phyloP scores from a whole-genome alignment of 2,329 filamentous ascomycete genomes.

The Sarocladium strictum region DNA sequence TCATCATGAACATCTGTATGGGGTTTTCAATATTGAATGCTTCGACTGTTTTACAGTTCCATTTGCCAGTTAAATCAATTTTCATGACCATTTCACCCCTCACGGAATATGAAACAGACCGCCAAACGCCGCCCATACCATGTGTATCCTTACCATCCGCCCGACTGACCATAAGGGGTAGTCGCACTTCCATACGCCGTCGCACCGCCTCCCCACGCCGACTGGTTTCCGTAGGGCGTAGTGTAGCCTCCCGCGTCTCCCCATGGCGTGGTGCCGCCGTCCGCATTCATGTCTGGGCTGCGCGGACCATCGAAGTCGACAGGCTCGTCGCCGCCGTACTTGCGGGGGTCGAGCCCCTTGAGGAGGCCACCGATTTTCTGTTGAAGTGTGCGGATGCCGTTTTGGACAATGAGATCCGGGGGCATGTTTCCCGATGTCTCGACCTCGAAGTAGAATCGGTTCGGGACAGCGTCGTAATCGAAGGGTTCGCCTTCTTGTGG shows the following conservation, averaged over 20 bases:
- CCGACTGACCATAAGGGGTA: conserved; percentile 40
- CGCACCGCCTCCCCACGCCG: conserved; percentile 55
- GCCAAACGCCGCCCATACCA: conserved; percentile 11
- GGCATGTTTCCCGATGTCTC: conserved; percentile 84
- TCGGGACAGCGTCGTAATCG: conserved; percentile 81
- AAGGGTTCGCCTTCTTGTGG: conserved; percentile 79
- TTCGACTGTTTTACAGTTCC: conserved; percentile 12
- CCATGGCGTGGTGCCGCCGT: conserved; percentile 50
- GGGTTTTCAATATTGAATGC: conserved; percentile 7
- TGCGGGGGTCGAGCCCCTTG: conserved; percentile 41
- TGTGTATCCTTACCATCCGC: conserved; percentile 31
- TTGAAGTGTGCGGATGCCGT: conserved; percentile 83
- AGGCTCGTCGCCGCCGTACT: conserved; percentile 49
- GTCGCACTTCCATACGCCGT: conserved; percentile 48
- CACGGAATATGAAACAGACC: conserved; percentile 9
- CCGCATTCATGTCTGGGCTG: conserved; percentile 59
- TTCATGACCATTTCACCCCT: neutral
- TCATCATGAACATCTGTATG: too few relatives aligned
- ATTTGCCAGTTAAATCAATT: neutral
- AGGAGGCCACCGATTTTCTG: conserved; percentile 83
- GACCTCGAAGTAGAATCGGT: conserved; percentile 87
- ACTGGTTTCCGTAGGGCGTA: conserved; percentile 60
- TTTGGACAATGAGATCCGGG: conserved; percentile 81
- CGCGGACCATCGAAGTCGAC: conserved; percentile 58
- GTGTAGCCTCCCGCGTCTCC: conserved; percentile 51